Base-by-base conservation (phyloP, 2,329 filamentous ascomycete species). In the Stagonosporopsis vannaccii region DNA sequence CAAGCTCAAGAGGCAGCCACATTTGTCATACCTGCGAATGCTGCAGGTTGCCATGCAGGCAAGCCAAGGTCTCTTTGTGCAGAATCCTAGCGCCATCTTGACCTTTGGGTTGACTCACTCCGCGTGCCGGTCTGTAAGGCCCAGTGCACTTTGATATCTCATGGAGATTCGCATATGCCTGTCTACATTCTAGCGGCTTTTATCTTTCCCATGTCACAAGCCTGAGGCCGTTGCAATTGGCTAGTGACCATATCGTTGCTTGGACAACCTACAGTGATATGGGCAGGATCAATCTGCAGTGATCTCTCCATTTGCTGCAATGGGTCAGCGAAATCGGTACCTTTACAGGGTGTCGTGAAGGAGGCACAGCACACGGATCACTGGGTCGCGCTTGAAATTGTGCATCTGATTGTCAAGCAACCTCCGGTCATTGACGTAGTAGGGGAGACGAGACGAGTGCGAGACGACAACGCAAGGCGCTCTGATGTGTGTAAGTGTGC, bases 71-170 rank as follows among this genome's bases (percentile, higher is more conserved):
- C 19, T 33, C 22, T 23, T 25, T 49, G 33, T 50, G 35, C 28
- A 35, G 41, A 20, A 45, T 50, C 25, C 19, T 50, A 45, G 41
- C n/a, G 52, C 26, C 12, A 45, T 50, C 52, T 55, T 15, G 25
- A 43, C 17, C 22, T 43, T 17, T 39, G 17, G 12, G 9, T 44
- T 13, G 40, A 15, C 22, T 40, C 33, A 40, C 45, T 45, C 26
- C 8, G 19, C 12, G 20, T 45, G 39, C 40, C 30, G 32, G 44
- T 49, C 45, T 50, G 20, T 20, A 17, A 56, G 41, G 36, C n/a
- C 49, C 33, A 49, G 33, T 17, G 41, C 33, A 44, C 13, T 37
- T 30, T 43, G 37, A 43, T 25, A 32, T 48, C 39, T 55, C 25
- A 49, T 44, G 13, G 30, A 23, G 13, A 37, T 28, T 13, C 23